Evolutionary conservation across 2,329 filamentous ascomycete genomes (phyloP).

Genomic region (Pestalotiopsis fici): DNA sequence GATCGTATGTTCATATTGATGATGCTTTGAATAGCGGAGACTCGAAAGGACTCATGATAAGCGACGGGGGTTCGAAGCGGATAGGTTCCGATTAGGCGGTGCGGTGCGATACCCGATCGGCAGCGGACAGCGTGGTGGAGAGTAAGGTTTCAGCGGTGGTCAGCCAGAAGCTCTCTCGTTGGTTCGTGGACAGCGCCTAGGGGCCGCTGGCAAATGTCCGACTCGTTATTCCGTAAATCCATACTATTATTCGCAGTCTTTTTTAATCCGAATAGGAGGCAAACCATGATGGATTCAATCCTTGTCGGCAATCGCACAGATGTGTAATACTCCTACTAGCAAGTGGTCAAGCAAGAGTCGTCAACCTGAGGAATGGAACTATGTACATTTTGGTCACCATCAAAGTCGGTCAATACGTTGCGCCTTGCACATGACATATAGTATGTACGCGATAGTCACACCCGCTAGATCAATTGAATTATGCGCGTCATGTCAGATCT

Average conservation of each 20-base stretch:
- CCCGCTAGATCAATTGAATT: background rate
- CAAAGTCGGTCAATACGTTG: background rate
- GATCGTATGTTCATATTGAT: background rate
- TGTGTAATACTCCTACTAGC: background rate
- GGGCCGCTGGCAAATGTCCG: background rate
- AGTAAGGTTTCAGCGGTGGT: background rate
- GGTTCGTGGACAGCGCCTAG: background rate
- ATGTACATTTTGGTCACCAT: background rate
- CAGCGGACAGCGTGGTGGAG: background rate
- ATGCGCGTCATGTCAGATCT: background rate
- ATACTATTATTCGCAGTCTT: background rate
- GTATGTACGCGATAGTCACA: background rate
- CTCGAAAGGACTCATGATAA: background rate
- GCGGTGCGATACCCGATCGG: conserved; percentile 2
- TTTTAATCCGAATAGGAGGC: background rate
- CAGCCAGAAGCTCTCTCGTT: background rate
- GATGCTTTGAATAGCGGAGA: background rate
- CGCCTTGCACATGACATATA: background rate
- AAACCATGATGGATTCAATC: background rate
- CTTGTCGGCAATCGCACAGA: background rate
- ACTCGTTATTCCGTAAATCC: background rate
- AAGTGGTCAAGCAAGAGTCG: background rate
- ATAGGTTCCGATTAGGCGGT: conserved; percentile 4
- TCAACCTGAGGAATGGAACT: background rate
- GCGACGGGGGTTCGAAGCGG: background rate